Base-by-base conservation (phyloP, 768 basidiomycete genomes). In the Phallus indusiatus region DNA sequence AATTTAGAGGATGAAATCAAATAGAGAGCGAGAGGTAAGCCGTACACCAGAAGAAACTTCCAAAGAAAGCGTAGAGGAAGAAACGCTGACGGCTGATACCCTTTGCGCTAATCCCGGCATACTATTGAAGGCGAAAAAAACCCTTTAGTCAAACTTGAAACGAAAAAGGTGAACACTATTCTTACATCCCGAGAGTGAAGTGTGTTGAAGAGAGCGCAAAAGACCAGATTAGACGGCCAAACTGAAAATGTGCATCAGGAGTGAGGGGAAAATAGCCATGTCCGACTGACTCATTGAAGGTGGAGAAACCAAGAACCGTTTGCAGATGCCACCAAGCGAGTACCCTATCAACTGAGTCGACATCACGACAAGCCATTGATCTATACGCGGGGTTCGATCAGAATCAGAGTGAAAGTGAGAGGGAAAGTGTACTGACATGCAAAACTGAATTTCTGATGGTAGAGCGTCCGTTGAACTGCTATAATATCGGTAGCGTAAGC, bases 141-240 rank as follows among this genome's bases (percentile, higher is more conserved):
- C 28, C n/a, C n/a, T n/a, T 28, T 28, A 28, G 2, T 28, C 28
- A 7, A 7, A 28, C 28, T 3, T 7, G 28, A 3, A 28, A 28
- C 28, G 7, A 2, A 28, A 7, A 28, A 7, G 7, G 28, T 28
- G 7, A 28, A 28, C 28, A 28, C 7, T 2, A 28, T 28, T 28
- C 28, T 28, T 28, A 48, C 47, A 36, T 72, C 75, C 55, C 81
- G 76, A 0, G 80, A 79, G 67, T 89, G 86, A 9, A 89, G 76
- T 0, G 86, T 88, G 62, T 88, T 88, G 68, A 86, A 87, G 3
- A 88, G 65, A 2, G 84, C 82, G 63, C 85, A 86, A 0, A 78
- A 74, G 12, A 88, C 86, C 4, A 89, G 74, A 42, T 82, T 83
- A 59, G 79, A 77, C 1, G 86, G 86, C 86, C 87, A 89, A 47